Conservation (phyloP, 495 filamentous ascomycete species). For the Bathelium albidoporum region DNA sequence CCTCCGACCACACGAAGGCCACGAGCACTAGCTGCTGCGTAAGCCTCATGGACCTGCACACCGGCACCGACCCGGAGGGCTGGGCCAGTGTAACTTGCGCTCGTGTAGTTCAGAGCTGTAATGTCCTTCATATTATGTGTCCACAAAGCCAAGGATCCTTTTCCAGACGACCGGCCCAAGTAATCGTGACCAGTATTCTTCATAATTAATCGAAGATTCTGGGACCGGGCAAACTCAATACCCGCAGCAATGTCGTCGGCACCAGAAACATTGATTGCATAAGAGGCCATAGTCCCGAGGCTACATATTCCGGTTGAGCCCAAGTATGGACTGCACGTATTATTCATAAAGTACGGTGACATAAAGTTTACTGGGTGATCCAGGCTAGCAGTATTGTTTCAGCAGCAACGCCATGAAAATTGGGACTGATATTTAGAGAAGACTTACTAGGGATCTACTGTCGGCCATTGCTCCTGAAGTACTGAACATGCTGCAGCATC, state of each 20-base stretch:
- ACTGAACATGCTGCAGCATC: background rate
- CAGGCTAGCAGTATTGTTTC: background rate
- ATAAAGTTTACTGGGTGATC: background rate
- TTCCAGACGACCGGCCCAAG: conserved; percentile 23
- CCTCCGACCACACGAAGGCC: conserved; percentile 5
- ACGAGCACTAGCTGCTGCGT: background rate
- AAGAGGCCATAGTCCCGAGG: background rate
- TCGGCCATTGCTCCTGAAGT: background rate
- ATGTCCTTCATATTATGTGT: conserved; percentile 29
- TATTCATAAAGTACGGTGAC: background rate
- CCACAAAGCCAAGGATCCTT: conserved; percentile 33
- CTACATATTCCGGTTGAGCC: background rate
- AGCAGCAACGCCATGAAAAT: background rate
- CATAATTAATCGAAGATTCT: conserved; percentile 11
- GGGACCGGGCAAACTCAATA: conserved; percentile 4
- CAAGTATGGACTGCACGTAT: background rate
- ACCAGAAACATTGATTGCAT: background rate
- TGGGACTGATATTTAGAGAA: background rate
- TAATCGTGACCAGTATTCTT: conserved; percentile 13
- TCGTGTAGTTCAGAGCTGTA: background rate
- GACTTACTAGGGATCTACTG: background rate
- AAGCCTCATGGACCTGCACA: background rate
- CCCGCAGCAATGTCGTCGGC: background rate
- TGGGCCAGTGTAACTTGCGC: conserved; percentile 3
- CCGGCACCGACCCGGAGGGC: conserved; percentile 9